A percentile compares a stretch with the other conserved stretches of the same genome.
phyloP scores from a whole-genome alignment of 306 rosid species.

The Boehmeria nivea region DNA sequence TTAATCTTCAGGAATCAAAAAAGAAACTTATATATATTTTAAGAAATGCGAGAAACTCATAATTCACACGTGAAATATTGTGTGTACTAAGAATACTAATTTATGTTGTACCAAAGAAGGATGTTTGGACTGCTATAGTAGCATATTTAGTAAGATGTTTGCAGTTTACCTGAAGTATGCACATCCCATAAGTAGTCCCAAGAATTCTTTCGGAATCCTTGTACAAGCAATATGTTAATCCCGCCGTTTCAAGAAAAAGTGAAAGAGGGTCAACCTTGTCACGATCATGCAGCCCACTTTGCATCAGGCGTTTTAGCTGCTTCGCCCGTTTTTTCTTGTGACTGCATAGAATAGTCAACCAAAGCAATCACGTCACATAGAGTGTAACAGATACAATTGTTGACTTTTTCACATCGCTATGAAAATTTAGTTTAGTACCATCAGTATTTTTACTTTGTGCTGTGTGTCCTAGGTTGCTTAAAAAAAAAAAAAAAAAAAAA shows the following conservation, averaged over 20 bases:
- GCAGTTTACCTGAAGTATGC: slow-evolving; percentile 73
- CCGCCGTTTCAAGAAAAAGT: slow-evolving; percentile 67
- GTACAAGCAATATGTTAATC: slow-evolving; percentile 65
- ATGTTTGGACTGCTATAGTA: background rate
- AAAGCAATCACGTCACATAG: slow-evolving; percentile 15
- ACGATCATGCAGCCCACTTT: slow-evolving; percentile 76
- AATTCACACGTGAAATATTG: too few relatives aligned
- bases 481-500: too few relatives aligned
- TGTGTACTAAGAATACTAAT: background rate
- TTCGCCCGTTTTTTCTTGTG: slow-evolving; percentile 78
- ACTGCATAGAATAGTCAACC: slow-evolving; percentile 43
- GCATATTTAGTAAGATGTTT: background rate
- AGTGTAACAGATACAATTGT: background rate
- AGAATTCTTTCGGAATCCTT: slow-evolving; percentile 82
- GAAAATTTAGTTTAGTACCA: too few relatives aligned
- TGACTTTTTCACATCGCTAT: background rate
- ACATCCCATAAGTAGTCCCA: slow-evolving; percentile 95
- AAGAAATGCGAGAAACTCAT: too few relatives aligned
- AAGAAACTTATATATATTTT: too few relatives aligned
- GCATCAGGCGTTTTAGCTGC: slow-evolving; percentile 61
- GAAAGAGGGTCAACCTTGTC: slow-evolving; percentile 83
- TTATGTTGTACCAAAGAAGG: background rate
- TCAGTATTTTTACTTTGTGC: too few relatives aligned
- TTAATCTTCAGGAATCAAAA: too few relatives aligned
- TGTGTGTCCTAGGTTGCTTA: too few relatives aligned